Conservation (phyloP, 345 rosid genomes). For the Gossypium sturtianum region DNA sequence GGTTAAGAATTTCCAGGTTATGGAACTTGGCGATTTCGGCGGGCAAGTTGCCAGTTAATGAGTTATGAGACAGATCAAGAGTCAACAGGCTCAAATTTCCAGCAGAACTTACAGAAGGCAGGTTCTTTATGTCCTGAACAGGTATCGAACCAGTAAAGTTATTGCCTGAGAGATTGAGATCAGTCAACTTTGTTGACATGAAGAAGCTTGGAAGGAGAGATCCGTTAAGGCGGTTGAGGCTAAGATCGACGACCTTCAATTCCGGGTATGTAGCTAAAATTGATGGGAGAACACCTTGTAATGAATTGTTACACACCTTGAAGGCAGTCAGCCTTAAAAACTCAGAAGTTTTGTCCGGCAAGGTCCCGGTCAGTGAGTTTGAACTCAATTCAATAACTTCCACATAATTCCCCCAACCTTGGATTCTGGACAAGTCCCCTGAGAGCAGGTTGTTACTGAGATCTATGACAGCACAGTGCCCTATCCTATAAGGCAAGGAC, state of each 20-base stretch:
- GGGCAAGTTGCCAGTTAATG: constrained; percentile 50
- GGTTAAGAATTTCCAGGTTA: constrained; percentile 50
- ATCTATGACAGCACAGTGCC: constrained; percentile 66
- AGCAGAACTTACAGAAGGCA: constrained; percentile 20
- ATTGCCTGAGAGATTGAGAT: constrained; percentile 65
- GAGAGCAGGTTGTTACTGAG: constrained; percentile 66
- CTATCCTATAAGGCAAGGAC: constrained; percentile 51
- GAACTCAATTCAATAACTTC: constrained; percentile 72
- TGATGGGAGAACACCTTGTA: constrained; percentile 62
- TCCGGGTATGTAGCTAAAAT: constrained; percentile 59
- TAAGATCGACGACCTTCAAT: constrained; percentile 61
- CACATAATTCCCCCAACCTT: constrained; percentile 73
- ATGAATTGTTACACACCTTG: constrained; percentile 52
- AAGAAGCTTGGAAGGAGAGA: constrained; percentile 52
- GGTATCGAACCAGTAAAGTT: constrained; percentile 68
- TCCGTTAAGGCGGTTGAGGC: constrained; percentile 58
- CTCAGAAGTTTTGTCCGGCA: constrained; percentile 62
- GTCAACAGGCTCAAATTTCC: constrained; percentile 51
- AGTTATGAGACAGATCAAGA: constrained; percentile 68
- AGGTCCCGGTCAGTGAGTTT: constrained; percentile 56
- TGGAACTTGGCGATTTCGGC: constrained; percentile 36
- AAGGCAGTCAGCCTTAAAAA: constrained; percentile 66
- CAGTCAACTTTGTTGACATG: constrained; percentile 47
- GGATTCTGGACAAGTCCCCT: constrained; percentile 66
- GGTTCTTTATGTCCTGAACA: constrained; percentile 30